Base-by-base conservation (phyloP, 2,329 filamentous ascomycete species). In the Alternaria novae-zelandiae region DNA sequence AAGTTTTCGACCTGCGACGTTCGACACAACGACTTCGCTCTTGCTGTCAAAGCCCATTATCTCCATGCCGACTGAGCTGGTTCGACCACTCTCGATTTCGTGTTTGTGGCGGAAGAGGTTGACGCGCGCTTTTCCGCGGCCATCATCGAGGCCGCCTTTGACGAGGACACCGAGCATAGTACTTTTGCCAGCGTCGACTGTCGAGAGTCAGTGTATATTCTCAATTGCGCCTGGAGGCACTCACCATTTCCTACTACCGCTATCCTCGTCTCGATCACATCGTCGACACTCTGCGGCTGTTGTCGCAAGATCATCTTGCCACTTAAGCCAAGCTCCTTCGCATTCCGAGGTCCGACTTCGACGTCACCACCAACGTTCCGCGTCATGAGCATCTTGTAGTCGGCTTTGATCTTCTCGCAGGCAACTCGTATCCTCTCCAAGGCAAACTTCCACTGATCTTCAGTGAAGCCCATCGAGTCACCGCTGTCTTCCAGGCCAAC, bases 71-170 rank as follows among this genome's bases (percentile, higher is more conserved):
- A 99, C 96, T 0, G 94, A 97, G 77, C 93, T 97, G 10, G 96
- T 99, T 69, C 96, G 88, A 2, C 96, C 96, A 50, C 92, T 96
- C 81, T 99, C 96, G 44, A 98, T 91, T 82, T 99, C 96, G 76
- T 99, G 96, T 81, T 99, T 98, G 81, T 99, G 96, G 15, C 96
- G 89, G 82, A 99, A 99, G 12, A 99, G 88, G 69, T 97, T 98
- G 55, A 99, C 92, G 66, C 96, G 91, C 49, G 96, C 95, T 79
- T 92, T 95, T 12, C 96, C 96, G 76, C 96, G 88, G 15, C 96
- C 96, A 81, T 99, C 96, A 74, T 99, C 96, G 2, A 99, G 88
- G 55, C 92, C 92, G 6, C 96, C 96, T 81, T 98, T 98, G 7
- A 98, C 96, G 6, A 99, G 85, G 2, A 99, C 96, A 46, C 96